A percentile compares a stretch with the other conserved stretches of the same genome.
phyloP scores from a whole-genome alignment of 2,329 filamentous ascomycete species.

The Exophiala phaeomuriformis region DNA sequence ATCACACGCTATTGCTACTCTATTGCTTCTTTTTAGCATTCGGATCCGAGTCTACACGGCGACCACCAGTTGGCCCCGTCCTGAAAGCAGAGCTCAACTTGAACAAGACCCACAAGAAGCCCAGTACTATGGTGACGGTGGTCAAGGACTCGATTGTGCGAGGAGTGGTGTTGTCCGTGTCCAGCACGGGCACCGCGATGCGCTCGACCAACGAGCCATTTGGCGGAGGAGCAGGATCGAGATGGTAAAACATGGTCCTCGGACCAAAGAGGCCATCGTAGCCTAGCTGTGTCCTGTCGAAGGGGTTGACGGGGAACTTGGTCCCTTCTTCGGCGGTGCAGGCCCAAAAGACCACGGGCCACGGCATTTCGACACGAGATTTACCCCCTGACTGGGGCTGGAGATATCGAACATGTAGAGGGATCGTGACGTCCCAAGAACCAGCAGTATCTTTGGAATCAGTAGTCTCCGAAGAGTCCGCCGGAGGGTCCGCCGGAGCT shows the following conservation, averaged over 20 bases:
- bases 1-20: background rate
- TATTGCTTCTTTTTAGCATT: background rate
- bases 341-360: constrained; percentile 85
- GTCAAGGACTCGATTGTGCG: constrained; percentile 51
- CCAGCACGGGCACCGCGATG: constrained; percentile 60
- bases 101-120: constrained; percentile 64
- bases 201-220: constrained; percentile 43
- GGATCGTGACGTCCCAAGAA: constrained; percentile 48
- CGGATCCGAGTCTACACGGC: background rate
- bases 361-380: constrained; percentile 57
- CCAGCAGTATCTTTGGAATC: background rate
- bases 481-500: constrained; percentile 37
- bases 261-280: constrained; percentile 74
- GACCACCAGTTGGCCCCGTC: background rate
- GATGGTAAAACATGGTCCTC: constrained; percentile 76
- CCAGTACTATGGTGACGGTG: constrained; percentile 51
- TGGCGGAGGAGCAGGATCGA: constrained; percentile 44
- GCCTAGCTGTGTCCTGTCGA: constrained; percentile 75
- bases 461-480: background rate
- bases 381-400: constrained; percentile 39
- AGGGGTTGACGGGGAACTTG: constrained; percentile 70
- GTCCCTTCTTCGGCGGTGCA: constrained; percentile 54
- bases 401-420: constrained; percentile 80
- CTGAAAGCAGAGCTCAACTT: constrained; percentile 38
- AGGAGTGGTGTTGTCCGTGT: constrained; percentile 45